These are phyloP conservation scores for Luzula sylvatica DNA, from an alignment of 176 grass and related monocot species.

Conservation along the genomic window DNA sequence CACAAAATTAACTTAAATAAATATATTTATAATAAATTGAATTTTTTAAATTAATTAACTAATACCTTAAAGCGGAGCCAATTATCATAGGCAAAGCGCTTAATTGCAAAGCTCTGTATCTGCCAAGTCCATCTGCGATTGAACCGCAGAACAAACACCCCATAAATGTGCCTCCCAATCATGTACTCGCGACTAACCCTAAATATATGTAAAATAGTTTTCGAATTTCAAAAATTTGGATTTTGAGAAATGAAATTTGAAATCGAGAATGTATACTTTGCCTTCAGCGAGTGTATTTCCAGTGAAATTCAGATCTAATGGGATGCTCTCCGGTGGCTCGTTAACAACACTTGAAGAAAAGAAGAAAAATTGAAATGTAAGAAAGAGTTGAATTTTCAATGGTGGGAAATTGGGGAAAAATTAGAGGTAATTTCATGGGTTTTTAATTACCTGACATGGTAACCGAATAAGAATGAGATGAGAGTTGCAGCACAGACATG, in stretches of 20 bases:
- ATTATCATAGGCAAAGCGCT: slow-evolving; percentile 90
- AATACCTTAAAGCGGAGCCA: slow-evolving; percentile 81
- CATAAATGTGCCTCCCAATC: slow-evolving; percentile 69
- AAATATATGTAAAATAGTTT: slow-evolving; percentile 12
- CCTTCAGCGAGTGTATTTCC: slow-evolving; percentile 92
- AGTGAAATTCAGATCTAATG: slow-evolving; percentile 63
- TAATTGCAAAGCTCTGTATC: slow-evolving; percentile 75
- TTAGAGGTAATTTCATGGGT: no score
- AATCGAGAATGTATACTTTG: slow-evolving; percentile 9
- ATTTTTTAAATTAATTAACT: no score
- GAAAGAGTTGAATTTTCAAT: not conserved
- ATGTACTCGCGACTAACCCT: slow-evolving; percentile 95
- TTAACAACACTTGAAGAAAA: slow-evolving; percentile 71
- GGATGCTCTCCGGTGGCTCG: no score
- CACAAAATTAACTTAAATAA: no score
- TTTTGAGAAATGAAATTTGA: not conserved
- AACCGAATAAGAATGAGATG: no score
- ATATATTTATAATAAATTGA: slow-evolving; percentile 6
- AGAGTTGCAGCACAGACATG: no score
- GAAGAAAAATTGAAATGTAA: not conserved
- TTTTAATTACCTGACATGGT: slow-evolving; percentile 67
- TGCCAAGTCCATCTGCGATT: slow-evolving; percentile 59
- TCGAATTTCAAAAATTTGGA: not conserved
- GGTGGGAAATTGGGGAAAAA: no score
- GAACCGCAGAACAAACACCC: slow-evolving; percentile 89